These are phyloP conservation scores for Marasmius fiardii DNA, from an alignment of 1,284 basidiomycete genomes.

Conservation along the genomic window DNA sequence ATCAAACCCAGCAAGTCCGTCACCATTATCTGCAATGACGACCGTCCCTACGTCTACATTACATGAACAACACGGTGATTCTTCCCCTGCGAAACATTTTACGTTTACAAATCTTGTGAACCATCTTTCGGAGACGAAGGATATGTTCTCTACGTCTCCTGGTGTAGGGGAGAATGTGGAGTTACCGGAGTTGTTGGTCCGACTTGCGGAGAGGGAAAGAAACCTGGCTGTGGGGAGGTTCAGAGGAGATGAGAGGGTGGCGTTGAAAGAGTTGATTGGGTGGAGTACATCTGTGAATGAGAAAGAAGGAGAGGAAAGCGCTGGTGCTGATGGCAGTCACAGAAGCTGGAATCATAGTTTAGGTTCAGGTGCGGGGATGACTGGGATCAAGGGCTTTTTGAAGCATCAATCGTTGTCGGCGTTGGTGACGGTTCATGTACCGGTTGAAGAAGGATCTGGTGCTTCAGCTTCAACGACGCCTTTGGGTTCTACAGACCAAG, in stretches of 20 bases:
- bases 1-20: too few relatives aligned
- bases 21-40: not conserved
- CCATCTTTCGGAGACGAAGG: constrained; percentile 35
- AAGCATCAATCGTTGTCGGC: constrained; percentile 57
- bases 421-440: constrained; percentile 48
- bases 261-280: constrained; percentile 49
- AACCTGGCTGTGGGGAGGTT: constrained; percentile 32
- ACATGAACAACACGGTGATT: not conserved
- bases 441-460: constrained; percentile 7
- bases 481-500: not conserved
- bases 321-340: constrained; percentile 23
- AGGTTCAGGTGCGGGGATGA: constrained; percentile 41
- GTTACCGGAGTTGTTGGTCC: constrained; percentile 43
- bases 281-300: constrained; percentile 33
- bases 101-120: constrained; percentile 9
- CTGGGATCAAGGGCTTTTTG: constrained; percentile 50
- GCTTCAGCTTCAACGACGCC: not conserved
- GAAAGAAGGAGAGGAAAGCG: too few relatives aligned
- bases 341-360: too few relatives aligned
- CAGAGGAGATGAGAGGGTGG: constrained; percentile 54
- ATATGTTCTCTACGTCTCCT: constrained; percentile 50
- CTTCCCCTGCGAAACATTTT: not conserved
- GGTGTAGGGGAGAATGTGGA: constrained; percentile 36
- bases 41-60: too few relatives aligned
- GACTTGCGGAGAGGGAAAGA: constrained; percentile 48